phyloP scores from a whole-genome alignment of 192 early-diverging fungal genomes.

The Backusella circina region DNA sequence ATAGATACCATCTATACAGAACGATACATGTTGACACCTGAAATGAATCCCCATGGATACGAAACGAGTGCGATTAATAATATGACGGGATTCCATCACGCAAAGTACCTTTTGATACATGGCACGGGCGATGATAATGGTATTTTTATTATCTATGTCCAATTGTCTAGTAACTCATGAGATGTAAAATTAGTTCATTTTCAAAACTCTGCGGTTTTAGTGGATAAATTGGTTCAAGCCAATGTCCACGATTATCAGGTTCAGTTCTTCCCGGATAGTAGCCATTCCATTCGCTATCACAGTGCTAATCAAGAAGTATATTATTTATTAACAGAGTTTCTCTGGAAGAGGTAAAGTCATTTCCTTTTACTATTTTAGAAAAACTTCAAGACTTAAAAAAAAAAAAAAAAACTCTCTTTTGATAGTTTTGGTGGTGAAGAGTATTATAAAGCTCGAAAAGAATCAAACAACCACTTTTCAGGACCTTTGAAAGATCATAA shows the following conservation, averaged over 20 bases:
- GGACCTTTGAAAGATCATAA: neutral
- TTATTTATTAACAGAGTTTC: slow-evolving; percentile 29
- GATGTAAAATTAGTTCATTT: slow-evolving; percentile 66
- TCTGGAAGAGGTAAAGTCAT: slow-evolving; percentile 28
- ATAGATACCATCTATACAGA: slow-evolving; percentile 92
- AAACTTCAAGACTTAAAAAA: neutral
- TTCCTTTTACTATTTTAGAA: neutral
- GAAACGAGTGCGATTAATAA: slow-evolving; percentile 66
- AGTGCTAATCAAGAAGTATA: slow-evolving; percentile 61
- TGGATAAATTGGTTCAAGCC: slow-evolving; percentile 68
- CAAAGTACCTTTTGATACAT: slow-evolving; percentile 82
- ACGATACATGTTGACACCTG: slow-evolving; percentile 91
- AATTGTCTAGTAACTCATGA: neutral
- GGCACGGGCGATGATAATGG: slow-evolving; percentile 86
- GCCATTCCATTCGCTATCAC: slow-evolving; percentile 78
- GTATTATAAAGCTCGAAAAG: slow-evolving; percentile 17
- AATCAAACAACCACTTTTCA: slow-evolving; percentile 5
- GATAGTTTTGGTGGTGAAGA: slow-evolving; percentile 17
- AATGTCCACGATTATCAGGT: slow-evolving; percentile 74
- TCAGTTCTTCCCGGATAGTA: slow-evolving; percentile 86
- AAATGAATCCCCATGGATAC: slow-evolving; percentile 76
- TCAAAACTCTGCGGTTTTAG: slow-evolving; percentile 78
- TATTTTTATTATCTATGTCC: slow-evolving; percentile 12
- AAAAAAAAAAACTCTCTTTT: no score
- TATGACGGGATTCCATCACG: slow-evolving; percentile 76